Evolutionary conservation across 805 yeast genomes (phyloP).

Genomic region (Wickerhamomyces pijperi): DNA sequence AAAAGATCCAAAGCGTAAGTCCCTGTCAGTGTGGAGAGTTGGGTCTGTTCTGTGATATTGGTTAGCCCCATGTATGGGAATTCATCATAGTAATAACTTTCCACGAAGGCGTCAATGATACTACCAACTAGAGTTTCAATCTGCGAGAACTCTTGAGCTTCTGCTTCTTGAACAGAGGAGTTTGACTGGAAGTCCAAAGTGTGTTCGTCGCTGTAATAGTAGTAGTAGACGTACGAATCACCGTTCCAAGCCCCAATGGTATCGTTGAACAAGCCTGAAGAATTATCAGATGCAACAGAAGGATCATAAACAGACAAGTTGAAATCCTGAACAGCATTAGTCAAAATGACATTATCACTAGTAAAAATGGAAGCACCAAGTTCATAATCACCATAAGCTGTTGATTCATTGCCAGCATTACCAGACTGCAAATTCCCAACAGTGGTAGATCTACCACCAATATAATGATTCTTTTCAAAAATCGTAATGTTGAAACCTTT

Average conservation of each 20-base stretch:
- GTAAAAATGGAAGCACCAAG: constrained; percentile 37
- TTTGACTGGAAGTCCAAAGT: too few relatives aligned
- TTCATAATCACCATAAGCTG: too few relatives aligned
- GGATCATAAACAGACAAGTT: constrained; percentile 17
- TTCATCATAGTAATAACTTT: neutral
- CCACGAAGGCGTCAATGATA: neutral
- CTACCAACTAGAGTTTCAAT: neutral
- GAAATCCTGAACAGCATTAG: constrained; percentile 26
- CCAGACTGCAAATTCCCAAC: constrained; percentile 18
- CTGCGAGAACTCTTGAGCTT: too few relatives aligned
- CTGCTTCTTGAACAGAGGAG: too few relatives aligned
- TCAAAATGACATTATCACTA: constrained; percentile 26
- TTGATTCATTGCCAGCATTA: too few relatives aligned
- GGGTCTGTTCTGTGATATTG: constrained; percentile 9
- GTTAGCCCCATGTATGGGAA: constrained; percentile 22
- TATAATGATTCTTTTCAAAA: constrained; percentile 26
- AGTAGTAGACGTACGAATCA: constrained; percentile 8
- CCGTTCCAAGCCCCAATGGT: constrained; percentile 30
- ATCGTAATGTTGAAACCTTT: constrained; percentile 26
- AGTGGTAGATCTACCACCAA: constrained; percentile 37
- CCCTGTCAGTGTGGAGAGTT: constrained; percentile 17
- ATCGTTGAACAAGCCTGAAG: constrained; percentile 7
- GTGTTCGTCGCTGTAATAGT: too few relatives aligned
- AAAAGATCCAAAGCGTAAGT: constrained; percentile 18
- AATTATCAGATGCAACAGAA: constrained; percentile 1